phyloP scores from a whole-genome alignment of 768 basidiomycete genomes.

The Serendipita sp. region DNA sequence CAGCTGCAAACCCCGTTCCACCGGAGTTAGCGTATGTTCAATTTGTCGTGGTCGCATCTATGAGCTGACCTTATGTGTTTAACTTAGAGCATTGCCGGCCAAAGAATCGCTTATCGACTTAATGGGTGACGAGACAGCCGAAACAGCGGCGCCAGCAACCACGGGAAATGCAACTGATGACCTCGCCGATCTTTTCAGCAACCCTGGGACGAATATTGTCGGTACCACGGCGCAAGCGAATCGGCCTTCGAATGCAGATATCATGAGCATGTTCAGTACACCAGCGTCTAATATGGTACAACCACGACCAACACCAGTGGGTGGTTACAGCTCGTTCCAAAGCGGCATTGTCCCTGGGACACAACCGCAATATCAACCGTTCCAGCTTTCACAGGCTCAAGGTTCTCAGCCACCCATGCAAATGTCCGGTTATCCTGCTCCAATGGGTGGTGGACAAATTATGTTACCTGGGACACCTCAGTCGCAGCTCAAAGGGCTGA shows the following conservation, averaged over 20 bases:
- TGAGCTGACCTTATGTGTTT: background rate
- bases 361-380: slow-evolving; percentile 4
- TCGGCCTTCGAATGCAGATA: slow-evolving; percentile 2
- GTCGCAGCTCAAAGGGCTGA: slow-evolving; percentile 10
- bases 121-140: slow-evolving; percentile 32
- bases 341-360: slow-evolving; percentile 4
- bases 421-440: slow-evolving; percentile 14
- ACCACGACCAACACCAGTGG: slow-evolving; percentile 8
- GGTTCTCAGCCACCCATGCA: slow-evolving; percentile 4
- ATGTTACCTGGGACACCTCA: slow-evolving; percentile 29
- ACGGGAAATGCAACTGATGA: slow-evolving; percentile 28
- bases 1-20: slow-evolving; percentile 52
- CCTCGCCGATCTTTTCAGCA: slow-evolving; percentile 40
- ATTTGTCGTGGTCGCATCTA: background rate
- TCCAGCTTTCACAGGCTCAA: slow-evolving; percentile 14
- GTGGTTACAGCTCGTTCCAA: slow-evolving; percentile 13
- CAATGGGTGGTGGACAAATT: slow-evolving; percentile 22
- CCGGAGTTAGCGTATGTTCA: slow-evolving; percentile 27
- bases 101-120: slow-evolving; percentile 56
- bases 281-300: background rate
- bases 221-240: background rate
- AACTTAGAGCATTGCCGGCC: slow-evolving; percentile 15
- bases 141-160: slow-evolving; percentile 8
- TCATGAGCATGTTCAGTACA: slow-evolving; percentile 3
- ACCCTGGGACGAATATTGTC: background rate